A percentile compares a stretch with the other conserved stretches of the same genome.
Conservation (phyloP, 2,329 filamentous ascomycete species). For the Corynespora cassiicola region DNA sequence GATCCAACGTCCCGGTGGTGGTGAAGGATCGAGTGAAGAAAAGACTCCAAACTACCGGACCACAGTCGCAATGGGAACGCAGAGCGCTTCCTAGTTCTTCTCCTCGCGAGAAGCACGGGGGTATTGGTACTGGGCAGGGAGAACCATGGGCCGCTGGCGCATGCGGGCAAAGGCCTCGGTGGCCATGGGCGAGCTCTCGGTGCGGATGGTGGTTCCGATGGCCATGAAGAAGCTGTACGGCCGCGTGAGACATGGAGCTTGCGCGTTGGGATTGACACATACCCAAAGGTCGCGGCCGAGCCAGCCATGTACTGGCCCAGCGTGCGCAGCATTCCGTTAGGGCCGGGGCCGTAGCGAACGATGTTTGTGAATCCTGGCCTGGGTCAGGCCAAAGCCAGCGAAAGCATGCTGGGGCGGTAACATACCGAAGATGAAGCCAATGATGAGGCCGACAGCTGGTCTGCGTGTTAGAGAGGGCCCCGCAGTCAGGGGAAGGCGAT, state of each 20-base stretch:
- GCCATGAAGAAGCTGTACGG: slow-evolving; percentile 88
- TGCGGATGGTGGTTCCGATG: slow-evolving; percentile 94
- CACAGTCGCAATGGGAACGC: too few relatives aligned
- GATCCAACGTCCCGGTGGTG: too few relatives aligned
- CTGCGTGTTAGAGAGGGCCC: slow-evolving; percentile 18
- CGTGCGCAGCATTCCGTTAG: slow-evolving; percentile 92
- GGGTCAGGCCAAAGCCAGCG: slow-evolving; percentile 22
- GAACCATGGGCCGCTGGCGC: slow-evolving; percentile 73
- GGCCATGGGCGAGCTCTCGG: slow-evolving; percentile 80
- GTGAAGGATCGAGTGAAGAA: too few relatives aligned
- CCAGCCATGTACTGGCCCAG: slow-evolving; percentile 96
- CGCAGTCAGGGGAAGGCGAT: slow-evolving; percentile 4
- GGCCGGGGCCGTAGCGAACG: slow-evolving; percentile 90
- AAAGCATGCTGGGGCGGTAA: slow-evolving; percentile 8
- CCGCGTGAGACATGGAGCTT: slow-evolving; percentile 20
- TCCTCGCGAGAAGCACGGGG: slow-evolving; percentile 29
- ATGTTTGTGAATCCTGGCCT: slow-evolving; percentile 84
- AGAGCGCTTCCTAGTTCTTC: slow-evolving; percentile 37
- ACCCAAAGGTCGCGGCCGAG: slow-evolving; percentile 96
- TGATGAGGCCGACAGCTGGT: slow-evolving; percentile 91
- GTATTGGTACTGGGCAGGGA: slow-evolving; percentile 50
- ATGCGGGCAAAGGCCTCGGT: slow-evolving; percentile 78
- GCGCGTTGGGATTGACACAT: slow-evolving; percentile 44
- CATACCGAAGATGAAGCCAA: slow-evolving; percentile 96
- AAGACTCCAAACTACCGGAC: too few relatives aligned